Percentiles rank a stretch among this genome's conserved stretches.
Conservation (phyloP, 2,329 filamentous ascomycete genomes). For the Paecilomyces variotii region DNA sequence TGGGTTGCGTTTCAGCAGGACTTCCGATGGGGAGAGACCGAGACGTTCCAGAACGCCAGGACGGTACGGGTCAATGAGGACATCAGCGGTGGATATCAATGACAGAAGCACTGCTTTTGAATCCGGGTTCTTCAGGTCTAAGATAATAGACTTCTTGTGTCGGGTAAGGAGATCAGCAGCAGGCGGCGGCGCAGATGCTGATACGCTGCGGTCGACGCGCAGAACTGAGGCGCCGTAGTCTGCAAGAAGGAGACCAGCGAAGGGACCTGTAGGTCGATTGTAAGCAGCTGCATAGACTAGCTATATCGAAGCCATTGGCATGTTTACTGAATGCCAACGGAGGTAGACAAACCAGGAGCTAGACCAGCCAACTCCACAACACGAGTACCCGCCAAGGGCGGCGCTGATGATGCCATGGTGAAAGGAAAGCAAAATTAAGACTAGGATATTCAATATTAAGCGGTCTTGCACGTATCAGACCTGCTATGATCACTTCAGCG, state of each 20-base stretch:
- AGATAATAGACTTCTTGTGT: slow-evolving; percentile 69
- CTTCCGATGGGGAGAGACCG: slow-evolving; percentile 61
- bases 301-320: background rate
- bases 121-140: slow-evolving; percentile 64
- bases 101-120: slow-evolving; percentile 60
- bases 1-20: slow-evolving; percentile 60
- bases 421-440: background rate
- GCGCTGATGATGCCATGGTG: background rate
- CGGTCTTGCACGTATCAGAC: background rate
- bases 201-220: slow-evolving; percentile 63
- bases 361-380: slow-evolving; percentile 61
- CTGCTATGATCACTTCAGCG: background rate
- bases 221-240: slow-evolving; percentile 85
- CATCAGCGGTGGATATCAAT: slow-evolving; percentile 58
- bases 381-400: slow-evolving; percentile 49
- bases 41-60: slow-evolving; percentile 84
- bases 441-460: no score
- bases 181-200: slow-evolving; percentile 29
- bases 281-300: slow-evolving; percentile 3
- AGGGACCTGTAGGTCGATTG: slow-evolving; percentile 56
- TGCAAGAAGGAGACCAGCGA: slow-evolving; percentile 78
- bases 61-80: slow-evolving; percentile 88
- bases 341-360: slow-evolving; percentile 47
- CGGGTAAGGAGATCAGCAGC: slow-evolving; percentile 65
- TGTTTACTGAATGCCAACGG: background rate